Conservation (phyloP, 1,139 yeast species). For the Eremothecium sinecaudum region DNA sequence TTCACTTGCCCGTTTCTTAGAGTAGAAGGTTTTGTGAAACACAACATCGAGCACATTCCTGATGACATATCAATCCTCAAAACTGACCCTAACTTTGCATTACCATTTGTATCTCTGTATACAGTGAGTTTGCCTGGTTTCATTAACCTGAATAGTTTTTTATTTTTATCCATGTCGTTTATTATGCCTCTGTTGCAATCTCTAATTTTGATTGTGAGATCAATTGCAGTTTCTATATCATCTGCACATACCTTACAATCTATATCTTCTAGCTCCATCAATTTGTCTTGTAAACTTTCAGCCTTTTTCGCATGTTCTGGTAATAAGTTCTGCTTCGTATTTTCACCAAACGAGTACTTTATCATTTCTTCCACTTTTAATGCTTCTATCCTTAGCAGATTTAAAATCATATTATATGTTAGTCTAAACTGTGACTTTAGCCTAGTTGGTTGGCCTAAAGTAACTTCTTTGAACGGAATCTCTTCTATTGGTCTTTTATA, state of each 20-base stretch:
- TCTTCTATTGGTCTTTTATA: conserved; percentile 61
- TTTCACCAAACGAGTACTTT: conserved; percentile 89
- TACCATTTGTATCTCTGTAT: conserved; percentile 40
- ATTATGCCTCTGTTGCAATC: conserved; percentile 39
- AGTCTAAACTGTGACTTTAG: conserved; percentile 84
- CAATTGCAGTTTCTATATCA: conserved; percentile 40
- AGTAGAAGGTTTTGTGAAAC: conserved; percentile 24
- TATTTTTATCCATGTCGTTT: conserved; percentile 39
- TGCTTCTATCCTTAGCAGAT: conserved; percentile 85
- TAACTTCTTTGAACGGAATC: conserved; percentile 59
- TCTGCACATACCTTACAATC: conserved; percentile 33
- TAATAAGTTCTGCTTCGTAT: conserved; percentile 70
- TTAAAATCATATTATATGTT: conserved; percentile 92
- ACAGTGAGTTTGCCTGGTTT: conserved; percentile 53
- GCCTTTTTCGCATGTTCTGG: conserved; percentile 78
- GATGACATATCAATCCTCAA: conserved; percentile 37
- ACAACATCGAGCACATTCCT: conserved; percentile 27
- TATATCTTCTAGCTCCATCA: conserved; percentile 36
- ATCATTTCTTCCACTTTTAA: conserved; percentile 94
- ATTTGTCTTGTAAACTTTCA: conserved; percentile 41
- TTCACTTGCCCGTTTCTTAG: conserved; percentile 26
- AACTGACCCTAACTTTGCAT: conserved; percentile 46
- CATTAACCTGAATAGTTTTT: conserved; percentile 41
- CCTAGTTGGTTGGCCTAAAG: conserved; percentile 82
- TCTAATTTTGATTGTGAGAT: conserved; percentile 40